phyloP scores from a whole-genome alignment of 169 alveolate species.

The Eimeria falciformis region DNA sequence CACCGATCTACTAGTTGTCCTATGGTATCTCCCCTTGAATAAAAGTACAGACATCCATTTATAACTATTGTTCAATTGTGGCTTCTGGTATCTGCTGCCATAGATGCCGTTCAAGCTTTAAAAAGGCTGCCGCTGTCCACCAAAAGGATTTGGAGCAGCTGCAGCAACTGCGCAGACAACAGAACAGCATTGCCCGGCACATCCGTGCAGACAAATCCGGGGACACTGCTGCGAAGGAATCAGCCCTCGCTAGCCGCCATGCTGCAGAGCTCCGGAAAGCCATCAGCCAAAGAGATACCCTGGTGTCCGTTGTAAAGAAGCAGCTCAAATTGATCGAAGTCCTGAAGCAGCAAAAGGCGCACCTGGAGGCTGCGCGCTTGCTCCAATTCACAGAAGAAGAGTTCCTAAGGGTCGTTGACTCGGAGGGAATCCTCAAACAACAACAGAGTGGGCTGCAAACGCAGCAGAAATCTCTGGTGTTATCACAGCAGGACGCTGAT shows the following conservation, averaged over 20 bases:
- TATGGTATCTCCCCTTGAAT: too few species aligned
- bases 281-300: conserved; percentile 85
- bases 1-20: too few species aligned
- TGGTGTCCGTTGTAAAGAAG: conserved; percentile 88
- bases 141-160: conserved; percentile 20
- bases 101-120: conserved; percentile 36
- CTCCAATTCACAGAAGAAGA: conserved; percentile 92
- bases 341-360: conserved; percentile 90
- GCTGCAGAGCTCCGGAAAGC: conserved; percentile 71
- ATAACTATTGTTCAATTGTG: not conserved
- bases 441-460: not conserved
- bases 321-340: conserved; percentile 89
- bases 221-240: conserved; percentile 50
- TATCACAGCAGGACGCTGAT: too few species aligned
- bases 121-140: conserved; percentile 32
- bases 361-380: conserved; percentile 90
- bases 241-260: conserved; percentile 27
- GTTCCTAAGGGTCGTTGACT: conserved; percentile 77
- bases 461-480: not conserved
- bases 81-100: not conserved
- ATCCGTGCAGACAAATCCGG: conserved; percentile 28
- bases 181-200: conserved; percentile 50
- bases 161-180: conserved; percentile 47
- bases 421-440: conserved; percentile 27
- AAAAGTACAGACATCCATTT: too few species aligned